A percentile compares a stretch with the other conserved stretches of the same genome.
phyloP scores from a whole-genome alignment of 805 yeast genomes.

The Ogataea trehaloabstinens region DNA sequence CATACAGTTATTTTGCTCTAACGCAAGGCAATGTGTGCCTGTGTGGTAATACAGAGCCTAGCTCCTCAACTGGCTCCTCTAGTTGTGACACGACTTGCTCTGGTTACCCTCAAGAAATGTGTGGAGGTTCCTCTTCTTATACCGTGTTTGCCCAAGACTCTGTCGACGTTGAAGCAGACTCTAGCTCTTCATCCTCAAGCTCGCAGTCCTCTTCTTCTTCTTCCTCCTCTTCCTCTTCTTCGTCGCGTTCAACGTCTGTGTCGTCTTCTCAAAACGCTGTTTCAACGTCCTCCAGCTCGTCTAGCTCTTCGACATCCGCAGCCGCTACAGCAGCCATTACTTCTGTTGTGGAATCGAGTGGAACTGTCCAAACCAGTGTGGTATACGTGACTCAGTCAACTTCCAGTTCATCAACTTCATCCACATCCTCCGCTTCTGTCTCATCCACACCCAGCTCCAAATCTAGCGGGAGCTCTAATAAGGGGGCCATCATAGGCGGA shows the following conservation, averaged over 20 bases:
- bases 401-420: slow-evolving; percentile 11
- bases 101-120: slow-evolving; percentile 60
- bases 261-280: slow-evolving; percentile 14
- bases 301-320: slow-evolving; percentile 15
- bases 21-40: slow-evolving; percentile 57
- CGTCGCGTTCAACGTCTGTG: slow-evolving; percentile 23
- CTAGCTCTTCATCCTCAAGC: slow-evolving; percentile 7
- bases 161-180: slow-evolving; percentile 10
- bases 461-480: slow-evolving; percentile 20
- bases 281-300: slow-evolving; percentile 14
- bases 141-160: slow-evolving; percentile 42
- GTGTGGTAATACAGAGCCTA: slow-evolving; percentile 55
- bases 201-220: slow-evolving; percentile 10
- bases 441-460: slow-evolving; percentile 17
- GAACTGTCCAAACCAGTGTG: slow-evolving; percentile 25
- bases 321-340: slow-evolving; percentile 13
- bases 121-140: slow-evolving; percentile 54
- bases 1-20: slow-evolving; percentile 48
- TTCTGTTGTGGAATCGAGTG: slow-evolving; percentile 20
- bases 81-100: slow-evolving; percentile 49
- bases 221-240: slow-evolving; percentile 32
- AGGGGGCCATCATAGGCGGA: slow-evolving; percentile 37
- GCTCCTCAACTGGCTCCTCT: slow-evolving; percentile 24
- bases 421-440: slow-evolving; percentile 27
- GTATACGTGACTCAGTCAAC: slow-evolving; percentile 27